A percentile compares a stretch with the other conserved stretches of the same genome.
Evolutionary conservation across 2,329 filamentous ascomycete genomes (phyloP).

Genomic region (Apiospora marii): DNA sequence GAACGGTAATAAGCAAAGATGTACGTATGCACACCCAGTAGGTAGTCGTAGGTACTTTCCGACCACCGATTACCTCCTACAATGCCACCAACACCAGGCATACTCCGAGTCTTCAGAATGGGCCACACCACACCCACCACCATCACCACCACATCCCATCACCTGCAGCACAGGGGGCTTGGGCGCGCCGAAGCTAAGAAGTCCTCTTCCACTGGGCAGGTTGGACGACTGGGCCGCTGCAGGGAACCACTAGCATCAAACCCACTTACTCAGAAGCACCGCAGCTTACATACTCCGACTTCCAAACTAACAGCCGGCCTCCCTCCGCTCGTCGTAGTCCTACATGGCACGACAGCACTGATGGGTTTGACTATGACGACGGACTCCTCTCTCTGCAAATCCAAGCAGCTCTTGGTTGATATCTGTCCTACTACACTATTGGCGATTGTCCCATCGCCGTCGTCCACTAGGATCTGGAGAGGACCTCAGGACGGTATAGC

Average conservation of each 20-base stretch:
- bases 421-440: neutral
- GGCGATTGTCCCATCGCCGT: neutral
- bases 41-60: no score
- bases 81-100: neutral
- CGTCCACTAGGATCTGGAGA: neutral
- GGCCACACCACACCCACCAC: no score
- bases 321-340: neutral
- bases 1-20: neutral
- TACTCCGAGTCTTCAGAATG: neutral
- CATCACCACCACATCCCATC: constrained; percentile 12
- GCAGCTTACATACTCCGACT: constrained; percentile 8
- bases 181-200: constrained; percentile 17
- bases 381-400: neutral
- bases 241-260: neutral
- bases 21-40: neutral
- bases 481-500: neutral
- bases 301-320: neutral
- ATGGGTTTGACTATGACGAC: neutral
- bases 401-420: neutral
- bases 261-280: neutral
- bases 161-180: constrained; percentile 14
- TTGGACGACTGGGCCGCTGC: neutral
- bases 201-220: no score
- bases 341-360: neutral
- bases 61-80: neutral